Conservation (phyloP, 768 basidiomycete genomes). For the Daedaleopsis sinensis region DNA sequence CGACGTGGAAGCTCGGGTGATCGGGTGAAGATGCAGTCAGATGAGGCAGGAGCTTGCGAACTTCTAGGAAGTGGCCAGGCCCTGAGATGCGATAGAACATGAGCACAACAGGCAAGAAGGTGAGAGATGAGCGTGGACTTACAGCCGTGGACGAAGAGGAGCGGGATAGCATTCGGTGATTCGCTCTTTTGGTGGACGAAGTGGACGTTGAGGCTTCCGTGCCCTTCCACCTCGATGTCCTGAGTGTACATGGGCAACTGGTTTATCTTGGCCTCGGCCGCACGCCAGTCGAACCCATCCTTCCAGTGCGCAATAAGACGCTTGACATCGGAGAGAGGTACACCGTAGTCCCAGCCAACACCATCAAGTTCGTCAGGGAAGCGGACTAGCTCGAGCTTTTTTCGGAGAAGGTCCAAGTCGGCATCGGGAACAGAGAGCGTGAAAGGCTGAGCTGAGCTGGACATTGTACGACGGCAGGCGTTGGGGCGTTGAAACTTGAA, state of each 20-base stretch:
- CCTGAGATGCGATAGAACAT: constrained; percentile 36
- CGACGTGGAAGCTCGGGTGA: constrained; percentile 65
- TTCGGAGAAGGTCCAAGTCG: constrained; percentile 25
- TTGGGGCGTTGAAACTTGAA: too few relatives aligned
- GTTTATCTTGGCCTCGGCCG: constrained; percentile 53
- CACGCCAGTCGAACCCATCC: constrained; percentile 58
- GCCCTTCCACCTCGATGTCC: constrained; percentile 50
- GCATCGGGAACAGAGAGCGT: too few relatives aligned
- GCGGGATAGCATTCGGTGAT: constrained; percentile 9
- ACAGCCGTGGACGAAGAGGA: constrained; percentile 70
- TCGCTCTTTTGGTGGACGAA: constrained; percentile 54
- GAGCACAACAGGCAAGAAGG: not conserved
- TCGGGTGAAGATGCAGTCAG: constrained; percentile 43
- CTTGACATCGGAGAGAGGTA: constrained; percentile 40
- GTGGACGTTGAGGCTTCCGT: constrained; percentile 54
- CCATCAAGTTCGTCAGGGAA: constrained; percentile 33
- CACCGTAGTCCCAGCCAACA: constrained; percentile 31
- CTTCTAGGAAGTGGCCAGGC: constrained; percentile 65
- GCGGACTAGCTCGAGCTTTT: constrained; percentile 29
- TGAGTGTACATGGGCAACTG: constrained; percentile 58
- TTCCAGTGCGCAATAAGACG: constrained; percentile 54
- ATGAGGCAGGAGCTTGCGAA: constrained; percentile 56
- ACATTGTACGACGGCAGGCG: too few relatives aligned
- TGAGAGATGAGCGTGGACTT: constrained; percentile 12
- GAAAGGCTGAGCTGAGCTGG: too few relatives aligned